Percentiles rank a stretch among this genome's conserved stretches.
phyloP scores from a whole-genome alignment of 192 early-diverging fungal species.

The Chytriomyces confervae region DNA sequence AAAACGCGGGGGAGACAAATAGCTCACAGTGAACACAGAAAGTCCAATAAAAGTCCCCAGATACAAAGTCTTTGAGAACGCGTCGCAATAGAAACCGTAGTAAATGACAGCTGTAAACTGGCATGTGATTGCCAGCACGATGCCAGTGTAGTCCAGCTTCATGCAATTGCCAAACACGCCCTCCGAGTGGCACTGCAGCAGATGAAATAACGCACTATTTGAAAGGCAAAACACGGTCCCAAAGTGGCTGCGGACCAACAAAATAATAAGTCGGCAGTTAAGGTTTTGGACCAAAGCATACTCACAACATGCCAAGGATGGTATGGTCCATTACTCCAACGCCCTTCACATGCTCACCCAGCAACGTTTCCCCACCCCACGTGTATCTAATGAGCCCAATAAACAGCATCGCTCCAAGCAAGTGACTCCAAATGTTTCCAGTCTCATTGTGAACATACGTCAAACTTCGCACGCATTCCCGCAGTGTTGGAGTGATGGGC shows the following conservation, averaged over 20 bases:
- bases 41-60: neutral
- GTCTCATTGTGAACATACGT: constrained; percentile 93
- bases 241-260: constrained; percentile 73
- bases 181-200: constrained; percentile 79
- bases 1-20: no score
- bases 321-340: constrained; percentile 7
- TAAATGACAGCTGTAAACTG: constrained; percentile 44
- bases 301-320: neutral
- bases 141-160: constrained; percentile 89
- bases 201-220: constrained; percentile 79
- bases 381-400: constrained; percentile 48
- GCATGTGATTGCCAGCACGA: constrained; percentile 76
- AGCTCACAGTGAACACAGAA: neutral
- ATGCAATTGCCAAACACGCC: constrained; percentile 73
- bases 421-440: constrained; percentile 89
- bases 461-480: constrained; percentile 73
- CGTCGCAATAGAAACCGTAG: constrained; percentile 66
- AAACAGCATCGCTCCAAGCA: constrained; percentile 71
- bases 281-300: constrained; percentile 48
- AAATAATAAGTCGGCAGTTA: constrained; percentile 66
- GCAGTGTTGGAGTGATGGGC: constrained; percentile 73
- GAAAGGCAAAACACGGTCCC: constrained; percentile 79
- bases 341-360: neutral
- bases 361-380: constrained; percentile 32
- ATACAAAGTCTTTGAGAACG: constrained; percentile 45